Base-by-base conservation (phyloP, 2,329 filamentous ascomycete genomes). In the Neopestalotiopsis rosae region DNA sequence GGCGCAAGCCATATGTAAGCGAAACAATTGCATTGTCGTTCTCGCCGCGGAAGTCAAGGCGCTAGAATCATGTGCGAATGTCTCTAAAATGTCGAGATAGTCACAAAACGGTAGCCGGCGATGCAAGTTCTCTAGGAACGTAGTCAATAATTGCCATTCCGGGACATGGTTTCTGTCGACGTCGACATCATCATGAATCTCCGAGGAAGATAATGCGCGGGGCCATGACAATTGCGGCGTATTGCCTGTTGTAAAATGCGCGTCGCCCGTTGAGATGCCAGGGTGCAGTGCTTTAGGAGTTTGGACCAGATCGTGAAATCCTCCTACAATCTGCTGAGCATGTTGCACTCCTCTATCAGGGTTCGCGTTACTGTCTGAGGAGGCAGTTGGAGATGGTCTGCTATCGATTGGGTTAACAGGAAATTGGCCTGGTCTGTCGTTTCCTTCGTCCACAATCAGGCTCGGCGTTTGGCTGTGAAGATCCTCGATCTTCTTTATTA, bases 91-190 rank as follows among this genome's bases (percentile, higher is more conserved):
- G 32, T 17, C 57, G 14, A 38, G 28, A 24, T 61, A 61, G 12
- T 61, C 57, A 61, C 57, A 61, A 61, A 61, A 38, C 6, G 57
- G 57, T 17, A 61, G 28, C 28, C 57, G 57, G 1, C 57, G 57
- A 34, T 61, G 57, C 57, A 61, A 14, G 57, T 24, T 61, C 57
- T 61, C 57, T 17, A 61, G 57, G 57, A 61, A 38, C 6, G 57
- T 61, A 10, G 13, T 30, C 57, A 38, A n/a, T 24, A 34, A 30
- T 12, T 61, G 57, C 24, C n/a, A 7, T 24, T 38, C 32, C 20
- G 30, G 6, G 17, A 52, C 45, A 9, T 14, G 1, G 9, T 4
- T 20, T 9, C 3, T 17, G 20, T 7, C 45, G 3, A 20, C 6
- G 45, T 6, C n/a, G 17, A 3, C 9, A 52, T 10, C 9, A 52